These are phyloP conservation scores for Neocucurbitaria cava DNA, from an alignment of 2,329 filamentous ascomycete species.

Conservation along the genomic window DNA sequence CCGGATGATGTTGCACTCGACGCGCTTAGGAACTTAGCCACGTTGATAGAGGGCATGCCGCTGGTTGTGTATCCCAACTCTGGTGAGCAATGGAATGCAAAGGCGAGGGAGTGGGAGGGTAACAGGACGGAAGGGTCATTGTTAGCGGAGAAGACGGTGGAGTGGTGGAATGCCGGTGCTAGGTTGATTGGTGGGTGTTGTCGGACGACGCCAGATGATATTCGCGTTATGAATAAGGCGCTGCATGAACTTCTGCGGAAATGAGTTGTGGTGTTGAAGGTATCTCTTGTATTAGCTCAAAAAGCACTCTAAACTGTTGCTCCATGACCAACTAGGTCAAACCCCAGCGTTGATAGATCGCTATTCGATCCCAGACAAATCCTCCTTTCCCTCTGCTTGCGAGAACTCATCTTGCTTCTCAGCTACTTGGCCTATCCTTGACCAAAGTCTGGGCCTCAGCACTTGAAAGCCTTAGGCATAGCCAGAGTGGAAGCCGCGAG, in stretches of 20 bases:
- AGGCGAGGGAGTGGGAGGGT: conserved; percentile 46
- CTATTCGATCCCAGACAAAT: too few species aligned
- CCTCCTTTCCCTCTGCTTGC: too few species aligned
- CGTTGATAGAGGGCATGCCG: conserved; percentile 39
- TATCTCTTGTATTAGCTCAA: too few species aligned
- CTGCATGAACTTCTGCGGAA: conserved; percentile 14
- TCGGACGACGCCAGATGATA: conserved; percentile 53
- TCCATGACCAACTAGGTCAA: too few species aligned
- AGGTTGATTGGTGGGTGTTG: conserved; percentile 57
- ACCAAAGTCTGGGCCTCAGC: too few species aligned
- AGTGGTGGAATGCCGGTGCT: conserved; percentile 49
- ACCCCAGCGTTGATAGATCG: too few species aligned
- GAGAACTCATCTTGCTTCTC: too few species aligned
- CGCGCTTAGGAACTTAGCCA: conserved; percentile 42
- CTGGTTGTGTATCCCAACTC: conserved; percentile 56
- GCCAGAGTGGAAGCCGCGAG: background rate
- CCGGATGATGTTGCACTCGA: conserved; percentile 42
- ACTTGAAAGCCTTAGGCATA: background rate
- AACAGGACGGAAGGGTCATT: conserved; percentile 26
- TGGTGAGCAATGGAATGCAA: conserved; percentile 56
- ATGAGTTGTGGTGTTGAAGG: too few species aligned
- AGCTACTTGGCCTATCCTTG: too few species aligned
- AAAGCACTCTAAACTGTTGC: too few species aligned
- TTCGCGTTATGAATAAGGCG: conserved; percentile 41
- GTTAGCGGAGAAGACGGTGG: conserved; percentile 37